Evolutionary conservation across 75 land plant genomes (phyloP), one percentile per base, ranked within the genome.

Genomic region (Sequoiadendron giganteum): DNA sequence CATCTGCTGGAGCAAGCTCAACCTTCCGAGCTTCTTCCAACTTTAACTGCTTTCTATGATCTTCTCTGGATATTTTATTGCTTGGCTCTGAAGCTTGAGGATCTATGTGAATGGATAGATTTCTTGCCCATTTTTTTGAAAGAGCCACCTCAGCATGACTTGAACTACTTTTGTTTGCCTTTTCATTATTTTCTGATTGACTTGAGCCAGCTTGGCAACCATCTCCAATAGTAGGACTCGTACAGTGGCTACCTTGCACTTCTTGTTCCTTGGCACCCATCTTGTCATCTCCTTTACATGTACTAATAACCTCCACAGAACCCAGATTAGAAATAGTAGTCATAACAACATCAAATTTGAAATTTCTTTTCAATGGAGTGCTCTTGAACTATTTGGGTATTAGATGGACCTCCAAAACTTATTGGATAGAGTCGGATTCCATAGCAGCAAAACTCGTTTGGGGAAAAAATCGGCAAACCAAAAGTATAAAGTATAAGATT

Each of bases 151-250:
- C 90, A 83, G 87, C n/a, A 30, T 89, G 90, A 89, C 68, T 76
- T 14, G 84, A 34, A 77, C 89, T 89, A 86, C 90, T 88, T 89
- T 96, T 93, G 90, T 87, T 91, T 58, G 91, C 91, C 75, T 89
- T 93, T 86, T 94, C 42, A 40, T 1, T 40, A 40, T 94, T 48
- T 91, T 92, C 73, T 18, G 91, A 92, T 75, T 93, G 93, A 48
- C 91, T 85, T 5, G 65, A 30, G 45, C 86, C n/a, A n/a, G 77
- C 89, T 85, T 93, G 90, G 78, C 90, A 91, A 19, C 49, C 19
- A 30, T 6, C 45, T 73, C 89, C 86, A 73, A 93, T 36, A 43
- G 91, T 83, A 39, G 90, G 77, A 90, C 83, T 91, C 18, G 87
- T 45, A n/a, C 83, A 68, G 38, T 52, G 95, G 87, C 21, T 68